phyloP scores from a whole-genome alignment of 345 rosid genomes.

The Gossypium longicalyx region DNA sequence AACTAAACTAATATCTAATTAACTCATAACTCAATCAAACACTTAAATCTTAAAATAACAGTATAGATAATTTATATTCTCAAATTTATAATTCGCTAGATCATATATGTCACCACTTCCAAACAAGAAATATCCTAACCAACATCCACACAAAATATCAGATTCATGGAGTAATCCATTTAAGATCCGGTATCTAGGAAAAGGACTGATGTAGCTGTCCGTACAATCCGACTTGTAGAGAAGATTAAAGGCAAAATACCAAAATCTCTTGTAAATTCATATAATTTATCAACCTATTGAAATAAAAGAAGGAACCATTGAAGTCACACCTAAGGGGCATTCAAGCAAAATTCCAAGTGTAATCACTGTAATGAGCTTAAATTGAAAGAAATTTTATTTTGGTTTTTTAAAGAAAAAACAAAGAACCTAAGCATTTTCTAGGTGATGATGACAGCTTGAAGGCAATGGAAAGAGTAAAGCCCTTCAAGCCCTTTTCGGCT shows the following conservation, averaged over 20 bases:
- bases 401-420: neutral
- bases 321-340: neutral
- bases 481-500: constrained; percentile 33
- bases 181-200: no score
- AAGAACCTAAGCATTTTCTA: neutral
- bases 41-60: no score
- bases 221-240: neutral
- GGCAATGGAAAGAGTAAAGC: neutral
- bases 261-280: neutral
- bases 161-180: neutral
- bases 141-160: neutral
- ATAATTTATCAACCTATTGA: neutral
- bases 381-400: neutral
- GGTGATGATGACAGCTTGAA: constrained; percentile 1
- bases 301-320: neutral
- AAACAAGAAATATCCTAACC: neutral
- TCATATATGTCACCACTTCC: neutral
- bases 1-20: no score
- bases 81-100: no score
- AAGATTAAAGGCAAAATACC: neutral
- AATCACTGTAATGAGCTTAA: constrained; percentile 13
- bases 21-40: no score
- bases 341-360: neutral
- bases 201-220: neutral
- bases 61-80: no score